Evolutionary conservation across 345 rosid species (phyloP), one percentile per base, ranked within the genome.

Genomic region (Linum usitatissimum): DNA sequence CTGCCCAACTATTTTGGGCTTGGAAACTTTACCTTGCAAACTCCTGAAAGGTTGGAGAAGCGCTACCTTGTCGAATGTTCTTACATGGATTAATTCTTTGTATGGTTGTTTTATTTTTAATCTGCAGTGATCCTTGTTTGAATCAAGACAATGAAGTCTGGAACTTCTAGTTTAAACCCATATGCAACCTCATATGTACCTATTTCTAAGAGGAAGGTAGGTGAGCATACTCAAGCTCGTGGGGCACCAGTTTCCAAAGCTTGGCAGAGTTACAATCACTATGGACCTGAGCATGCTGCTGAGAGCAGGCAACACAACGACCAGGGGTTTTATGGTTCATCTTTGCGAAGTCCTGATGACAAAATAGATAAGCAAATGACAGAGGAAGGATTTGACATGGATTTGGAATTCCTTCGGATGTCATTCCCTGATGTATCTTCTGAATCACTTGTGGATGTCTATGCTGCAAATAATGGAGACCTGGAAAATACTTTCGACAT

Each of bases 401-500:
- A 80, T 65, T 70, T 88, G 82, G 89, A 81, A 59, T 91, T 57
- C 67, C 90, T 91, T 65, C 74, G 71, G 66, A 83, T 80, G 75
- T 23, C 70, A 14, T 91, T 85, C 79, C 80, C 93, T 36, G 85
- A 76, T 57, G 66, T 88, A 30, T 92, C 98, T 38, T 66, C 74
- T 61, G 86, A 86, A 70, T 86, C 98, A 64, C 79, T 91, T 39
- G 66, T 67, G 60, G 93, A 76, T 73, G 96, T 88, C 5, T 85
- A 85, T 79, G 60, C 73, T 73, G 98, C 87, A 21, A 91, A 84
- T 74, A 74, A 62, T 55, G 79, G 82, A 48, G 96, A 91, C 78
- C 64, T 86, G 65, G 96, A 88, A 28, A 88, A 88, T n/a, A 65
- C 93, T 60, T 13, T 81, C 59, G 96, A 91, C 73, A 91, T 91